Percentiles rank a stretch among this genome's conserved stretches.
Evolutionary conservation across 768 basidiomycete genomes (phyloP).

Genomic region (Tephrocybe sp.): DNA sequence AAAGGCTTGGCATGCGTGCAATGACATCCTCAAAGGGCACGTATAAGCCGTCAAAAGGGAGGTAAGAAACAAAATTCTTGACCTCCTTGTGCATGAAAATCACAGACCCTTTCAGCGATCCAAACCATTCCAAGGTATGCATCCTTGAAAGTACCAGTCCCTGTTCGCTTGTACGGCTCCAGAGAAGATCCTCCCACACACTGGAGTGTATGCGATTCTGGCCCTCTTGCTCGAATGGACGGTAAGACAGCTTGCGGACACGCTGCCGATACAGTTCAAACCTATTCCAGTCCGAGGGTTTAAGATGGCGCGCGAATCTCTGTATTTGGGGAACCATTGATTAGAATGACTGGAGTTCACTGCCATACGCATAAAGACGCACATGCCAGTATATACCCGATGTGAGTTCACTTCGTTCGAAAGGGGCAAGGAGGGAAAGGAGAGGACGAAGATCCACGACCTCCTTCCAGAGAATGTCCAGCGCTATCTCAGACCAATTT

Average conservation of each 20-base stretch:
- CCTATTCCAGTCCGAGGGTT: slow-evolving; percentile 50
- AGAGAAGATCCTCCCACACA: slow-evolving; percentile 53
- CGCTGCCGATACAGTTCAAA: slow-evolving; percentile 54
- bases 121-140: slow-evolving; percentile 48
- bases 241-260: slow-evolving; percentile 37
- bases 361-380: neutral
- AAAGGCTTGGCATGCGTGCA: slow-evolving; percentile 50
- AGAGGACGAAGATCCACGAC: slow-evolving; percentile 43
- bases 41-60: slow-evolving; percentile 6
- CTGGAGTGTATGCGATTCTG: slow-evolving; percentile 16
- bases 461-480: slow-evolving; percentile 56
- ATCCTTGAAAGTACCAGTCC: slow-evolving; percentile 59
- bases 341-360: neutral
- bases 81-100: slow-evolving; percentile 60
- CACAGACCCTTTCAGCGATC: slow-evolving; percentile 28
- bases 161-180: slow-evolving; percentile 48
- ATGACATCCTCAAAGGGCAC: slow-evolving; percentile 34
- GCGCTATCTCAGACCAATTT: slow-evolving; percentile 53
- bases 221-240: slow-evolving; percentile 12
- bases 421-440: slow-evolving; percentile 47
- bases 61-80: slow-evolving; percentile 32
- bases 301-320: slow-evolving; percentile 39
- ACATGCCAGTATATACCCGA: slow-evolving; percentile 23
- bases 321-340: slow-evolving; percentile 14
- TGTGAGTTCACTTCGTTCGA: slow-evolving; percentile 18